phyloP scores from a whole-genome alignment of 148 eudicot genomes.

The Heliamphora exappendiculata region DNA sequence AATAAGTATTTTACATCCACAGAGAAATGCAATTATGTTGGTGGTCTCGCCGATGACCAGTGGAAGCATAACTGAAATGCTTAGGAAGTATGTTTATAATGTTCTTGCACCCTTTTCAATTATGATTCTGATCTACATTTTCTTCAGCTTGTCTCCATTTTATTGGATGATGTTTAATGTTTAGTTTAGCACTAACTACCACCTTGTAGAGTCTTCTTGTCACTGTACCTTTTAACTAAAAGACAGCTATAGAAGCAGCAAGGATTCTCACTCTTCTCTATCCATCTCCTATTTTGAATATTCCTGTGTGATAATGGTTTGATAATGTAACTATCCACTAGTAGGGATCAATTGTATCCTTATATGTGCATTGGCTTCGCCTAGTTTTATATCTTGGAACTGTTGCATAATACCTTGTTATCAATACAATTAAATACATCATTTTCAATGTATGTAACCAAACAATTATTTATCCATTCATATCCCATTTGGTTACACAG shows the following conservation, averaged over 20 bases:
- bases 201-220: neutral
- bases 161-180: constrained; percentile 3
- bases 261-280: neutral
- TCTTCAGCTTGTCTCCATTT: constrained; percentile 11
- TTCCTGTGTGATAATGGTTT: neutral
- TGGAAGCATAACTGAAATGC: constrained; percentile 51
- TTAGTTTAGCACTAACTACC: neutral
- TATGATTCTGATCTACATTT: neutral
- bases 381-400: too few species aligned
- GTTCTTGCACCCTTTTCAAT: neutral
- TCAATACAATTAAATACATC: too few species aligned
- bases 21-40: constrained; percentile 52
- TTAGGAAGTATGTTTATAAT: constrained; percentile 40
- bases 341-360: neutral
- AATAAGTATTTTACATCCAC: constrained; percentile 17
- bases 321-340: neutral
- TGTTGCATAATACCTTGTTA: too few species aligned
- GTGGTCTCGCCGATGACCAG: constrained; percentile 47
- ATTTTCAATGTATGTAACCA: too few species aligned
- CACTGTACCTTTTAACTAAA: neutral
- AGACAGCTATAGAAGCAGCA: neutral
- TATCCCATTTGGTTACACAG: too few species aligned
- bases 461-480: too few species aligned
- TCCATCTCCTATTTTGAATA: neutral
- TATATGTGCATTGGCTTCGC: neutral